These are phyloP conservation scores for Lasiodiplodia sp. DNA, from an alignment of 2,329 filamentous ascomycete species.

Conservation along the genomic window DNA sequence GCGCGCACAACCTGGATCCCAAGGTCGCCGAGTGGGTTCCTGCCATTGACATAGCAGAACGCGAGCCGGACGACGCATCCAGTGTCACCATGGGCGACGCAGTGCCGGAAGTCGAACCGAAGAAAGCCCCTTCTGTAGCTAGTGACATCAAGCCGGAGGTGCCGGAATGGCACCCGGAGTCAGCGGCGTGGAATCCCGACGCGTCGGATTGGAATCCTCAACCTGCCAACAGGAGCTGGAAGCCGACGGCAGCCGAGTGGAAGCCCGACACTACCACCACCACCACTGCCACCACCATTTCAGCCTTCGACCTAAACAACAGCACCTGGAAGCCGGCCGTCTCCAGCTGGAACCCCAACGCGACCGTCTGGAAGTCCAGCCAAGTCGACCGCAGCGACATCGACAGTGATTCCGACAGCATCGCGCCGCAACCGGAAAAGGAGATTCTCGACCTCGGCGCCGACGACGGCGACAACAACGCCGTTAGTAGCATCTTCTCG, in stretches of 20 bases:
- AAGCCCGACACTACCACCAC: neutral
- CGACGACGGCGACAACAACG: conserved; percentile 8
- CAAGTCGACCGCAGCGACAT: neutral
- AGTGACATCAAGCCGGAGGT: neutral
- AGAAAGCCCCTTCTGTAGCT: neutral
- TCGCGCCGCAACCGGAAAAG: conserved; percentile 10
- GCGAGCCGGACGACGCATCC: conserved; percentile 4
- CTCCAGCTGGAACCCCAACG: neutral
- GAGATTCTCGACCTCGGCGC: conserved; percentile 17
- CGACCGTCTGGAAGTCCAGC: neutral
- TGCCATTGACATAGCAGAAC: conserved; percentile 25
- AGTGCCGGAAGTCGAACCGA: neutral
- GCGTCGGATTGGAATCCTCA: neutral
- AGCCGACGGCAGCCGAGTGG: neutral
- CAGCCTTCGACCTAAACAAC: neutral
- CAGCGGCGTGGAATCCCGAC: conserved; percentile 16
- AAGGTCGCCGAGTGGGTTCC: conserved; percentile 37
- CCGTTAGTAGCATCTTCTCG: conserved; percentile 3
- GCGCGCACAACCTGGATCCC: conserved; percentile 36
- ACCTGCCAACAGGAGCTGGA: neutral
- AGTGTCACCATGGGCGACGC: conserved; percentile 15
- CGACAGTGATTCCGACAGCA: conserved; percentile 11
- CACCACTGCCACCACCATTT: neutral
- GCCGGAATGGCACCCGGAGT: conserved; percentile 10
- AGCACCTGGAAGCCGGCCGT: neutral